Conservation (phyloP, 345 rosid genomes). For the Mercurialis annua region DNA sequence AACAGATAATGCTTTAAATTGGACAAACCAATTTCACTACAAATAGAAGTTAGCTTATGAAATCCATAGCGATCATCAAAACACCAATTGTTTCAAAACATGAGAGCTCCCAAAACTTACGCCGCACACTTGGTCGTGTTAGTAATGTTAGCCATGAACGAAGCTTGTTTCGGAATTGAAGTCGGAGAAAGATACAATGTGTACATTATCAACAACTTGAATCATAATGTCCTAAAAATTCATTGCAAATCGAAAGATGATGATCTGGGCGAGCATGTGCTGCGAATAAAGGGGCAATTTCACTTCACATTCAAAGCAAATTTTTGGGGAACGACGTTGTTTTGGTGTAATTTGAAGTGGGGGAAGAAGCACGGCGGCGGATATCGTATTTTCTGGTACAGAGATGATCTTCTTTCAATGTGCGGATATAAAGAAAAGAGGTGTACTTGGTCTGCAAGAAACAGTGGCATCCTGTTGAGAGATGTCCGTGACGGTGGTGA, state of each 20-base stretch:
- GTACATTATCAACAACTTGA: slow-evolving; percentile 3
- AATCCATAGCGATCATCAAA: background rate
- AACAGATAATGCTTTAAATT: no score
- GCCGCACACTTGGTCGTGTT: background rate
- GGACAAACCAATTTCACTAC: no score
- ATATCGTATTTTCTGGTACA: slow-evolving; percentile 4
- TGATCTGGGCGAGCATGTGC: background rate
- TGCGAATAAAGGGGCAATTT: background rate
- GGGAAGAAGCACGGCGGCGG: slow-evolving; percentile 2
- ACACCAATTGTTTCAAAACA: background rate
- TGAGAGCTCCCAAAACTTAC: background rate
- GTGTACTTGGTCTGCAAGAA: slow-evolving; percentile 4
- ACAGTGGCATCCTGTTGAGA: background rate
- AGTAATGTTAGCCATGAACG: background rate
- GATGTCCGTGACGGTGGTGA: background rate
- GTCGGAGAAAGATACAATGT: background rate
- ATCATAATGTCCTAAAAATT: background rate
- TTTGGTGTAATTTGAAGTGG: slow-evolving; percentile 9
- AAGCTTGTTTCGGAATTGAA: background rate
- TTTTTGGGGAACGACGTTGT: background rate
- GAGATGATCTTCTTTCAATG: no score
- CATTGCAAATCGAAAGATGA: slow-evolving; percentile 15
- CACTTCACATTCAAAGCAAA: background rate
- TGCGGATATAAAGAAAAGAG: background rate
- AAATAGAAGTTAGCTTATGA: background rate